These are phyloP conservation scores for Phylloporus sp. DNA, from an alignment of 768 basidiomycete species.

Conservation along the genomic window DNA sequence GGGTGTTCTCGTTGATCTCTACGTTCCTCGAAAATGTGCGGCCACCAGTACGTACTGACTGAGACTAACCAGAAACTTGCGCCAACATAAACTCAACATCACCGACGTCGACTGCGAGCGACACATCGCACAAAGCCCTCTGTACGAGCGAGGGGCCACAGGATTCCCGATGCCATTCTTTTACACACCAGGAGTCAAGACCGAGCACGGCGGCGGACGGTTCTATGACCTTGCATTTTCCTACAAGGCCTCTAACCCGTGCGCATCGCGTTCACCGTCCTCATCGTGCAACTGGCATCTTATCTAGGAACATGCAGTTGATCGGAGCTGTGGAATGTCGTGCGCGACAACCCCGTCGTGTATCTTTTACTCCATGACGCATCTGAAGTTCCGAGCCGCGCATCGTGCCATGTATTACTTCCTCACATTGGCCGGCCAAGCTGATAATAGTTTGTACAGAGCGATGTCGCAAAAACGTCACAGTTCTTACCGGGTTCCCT, in stretches of 20 bases:
- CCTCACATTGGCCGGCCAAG: no score
- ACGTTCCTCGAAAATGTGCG: conserved; percentile 99
- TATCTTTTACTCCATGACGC: conserved; percentile 52
- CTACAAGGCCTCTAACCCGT: conserved; percentile 72
- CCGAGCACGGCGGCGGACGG: conserved; percentile 74
- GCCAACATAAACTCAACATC: conserved; percentile 69
- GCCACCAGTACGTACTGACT: conserved; percentile 83
- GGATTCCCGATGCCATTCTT: conserved; percentile 85
- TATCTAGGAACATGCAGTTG: conserved; percentile 17
- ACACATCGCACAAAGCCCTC: conserved; percentile 52
- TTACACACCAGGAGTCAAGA: conserved; percentile 54
- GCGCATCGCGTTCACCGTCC: conserved; percentile 26
- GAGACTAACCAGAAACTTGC: conserved; percentile 91
- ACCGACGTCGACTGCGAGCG: conserved; percentile 90
- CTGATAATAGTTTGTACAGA: conserved; percentile 28
- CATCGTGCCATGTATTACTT: conserved; percentile 29
- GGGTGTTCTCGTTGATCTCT: conserved; percentile 99
- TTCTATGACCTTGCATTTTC: conserved; percentile 70
- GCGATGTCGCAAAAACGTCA: conserved; percentile 54
- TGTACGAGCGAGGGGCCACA: conserved; percentile 65
- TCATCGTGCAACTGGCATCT: neutral
- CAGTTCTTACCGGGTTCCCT: conserved; percentile 48
- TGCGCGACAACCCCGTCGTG: conserved; percentile 14
- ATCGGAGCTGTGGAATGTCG: conserved; percentile 11
- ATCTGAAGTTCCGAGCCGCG: conserved; percentile 27